Evolutionary conservation across 208 protist genomes (phyloP).

Genomic region (Trypanosoma melophagium): DNA sequence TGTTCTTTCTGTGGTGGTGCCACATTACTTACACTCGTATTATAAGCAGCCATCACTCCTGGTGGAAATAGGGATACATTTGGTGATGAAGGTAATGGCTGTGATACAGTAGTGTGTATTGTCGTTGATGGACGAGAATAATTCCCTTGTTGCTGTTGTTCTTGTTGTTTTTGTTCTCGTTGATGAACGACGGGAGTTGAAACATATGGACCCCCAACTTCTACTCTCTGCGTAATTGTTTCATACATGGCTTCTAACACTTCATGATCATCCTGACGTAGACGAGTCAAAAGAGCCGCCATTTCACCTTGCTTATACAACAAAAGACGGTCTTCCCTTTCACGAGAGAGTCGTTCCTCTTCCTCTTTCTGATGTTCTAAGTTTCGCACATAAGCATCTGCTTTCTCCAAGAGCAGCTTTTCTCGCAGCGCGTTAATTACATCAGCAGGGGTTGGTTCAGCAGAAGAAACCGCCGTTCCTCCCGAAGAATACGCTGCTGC

Average conservation of each 20-base stretch:
- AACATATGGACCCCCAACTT: not conserved
- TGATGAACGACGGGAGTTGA: slow-evolving; percentile 5
- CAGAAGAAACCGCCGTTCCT: not conserved
- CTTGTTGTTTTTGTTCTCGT: slow-evolving; percentile 8
- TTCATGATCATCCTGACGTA: slow-evolving; percentile 26
- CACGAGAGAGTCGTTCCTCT: not conserved
- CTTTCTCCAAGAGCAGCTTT: slow-evolving; percentile 27
- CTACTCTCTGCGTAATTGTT: not conserved
- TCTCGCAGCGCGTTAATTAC: slow-evolving; percentile 33
- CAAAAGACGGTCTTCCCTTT: slow-evolving; percentile 1
- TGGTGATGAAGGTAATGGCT: too few relatives aligned
- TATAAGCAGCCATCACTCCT: slow-evolving; percentile 23
- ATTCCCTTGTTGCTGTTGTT: too few relatives aligned
- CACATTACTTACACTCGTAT: not conserved
- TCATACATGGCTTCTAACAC: slow-evolving; percentile 31
- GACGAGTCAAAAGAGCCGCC: slow-evolving; percentile 17
- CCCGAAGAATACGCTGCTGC: too few relatives aligned
- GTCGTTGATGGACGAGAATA: slow-evolving; percentile 2
- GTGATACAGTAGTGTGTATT: not conserved
- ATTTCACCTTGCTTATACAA: slow-evolving; percentile 14
- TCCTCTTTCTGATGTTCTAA: slow-evolving; percentile 17
- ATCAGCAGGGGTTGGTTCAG: slow-evolving; percentile 17
- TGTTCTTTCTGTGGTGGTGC: too few relatives aligned
- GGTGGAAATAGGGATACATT: slow-evolving; percentile 10
- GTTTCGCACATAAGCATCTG: slow-evolving; percentile 25